phyloP scores from a whole-genome alignment of 2,329 filamentous ascomycete species.

The Fusarium anthophilum region DNA sequence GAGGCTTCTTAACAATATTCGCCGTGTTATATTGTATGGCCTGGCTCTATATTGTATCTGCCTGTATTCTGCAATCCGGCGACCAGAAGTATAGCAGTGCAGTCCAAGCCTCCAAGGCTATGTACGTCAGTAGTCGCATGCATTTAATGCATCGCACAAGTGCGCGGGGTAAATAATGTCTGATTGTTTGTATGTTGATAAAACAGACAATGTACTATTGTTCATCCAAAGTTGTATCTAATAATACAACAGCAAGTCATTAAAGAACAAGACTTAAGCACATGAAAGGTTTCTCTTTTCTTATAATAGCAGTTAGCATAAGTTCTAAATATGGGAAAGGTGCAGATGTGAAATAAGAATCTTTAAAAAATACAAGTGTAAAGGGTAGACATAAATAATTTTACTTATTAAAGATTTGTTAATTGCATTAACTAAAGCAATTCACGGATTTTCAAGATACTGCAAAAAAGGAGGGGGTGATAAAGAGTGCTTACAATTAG shows the following conservation, averaged over 20 bases:
- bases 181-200: slow-evolving; percentile 50
- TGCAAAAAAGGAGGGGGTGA: too few species aligned
- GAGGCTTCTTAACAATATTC: slow-evolving; percentile 58
- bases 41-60: slow-evolving; percentile 51
- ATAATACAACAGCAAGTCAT: neutral
- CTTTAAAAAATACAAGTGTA: rapidly evolving
- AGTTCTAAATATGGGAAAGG: neutral
- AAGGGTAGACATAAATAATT: neutral
- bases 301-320: neutral
- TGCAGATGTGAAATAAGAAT: neutral
- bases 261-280: slow-evolving; percentile 26
- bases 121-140: slow-evolving; percentile 55
- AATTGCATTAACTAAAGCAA: rapidly evolving
- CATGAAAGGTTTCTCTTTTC: neutral
- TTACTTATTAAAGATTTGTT: rapidly evolving
- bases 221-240: rapidly evolving
- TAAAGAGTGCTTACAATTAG: neutral
- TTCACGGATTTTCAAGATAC: rapidly evolving
- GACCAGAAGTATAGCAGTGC: slow-evolving; percentile 48
- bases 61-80: rapidly evolving
- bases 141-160: slow-evolving; percentile 50
- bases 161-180: slow-evolving; percentile 48
- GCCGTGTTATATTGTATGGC: slow-evolving; percentile 60
- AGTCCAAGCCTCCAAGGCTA: slow-evolving; percentile 53
- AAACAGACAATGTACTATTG: slow-evolving; percentile 44